Base-by-base conservation (phyloP, 2,329 filamentous ascomycete genomes). In the Bisporella sp. region DNA sequence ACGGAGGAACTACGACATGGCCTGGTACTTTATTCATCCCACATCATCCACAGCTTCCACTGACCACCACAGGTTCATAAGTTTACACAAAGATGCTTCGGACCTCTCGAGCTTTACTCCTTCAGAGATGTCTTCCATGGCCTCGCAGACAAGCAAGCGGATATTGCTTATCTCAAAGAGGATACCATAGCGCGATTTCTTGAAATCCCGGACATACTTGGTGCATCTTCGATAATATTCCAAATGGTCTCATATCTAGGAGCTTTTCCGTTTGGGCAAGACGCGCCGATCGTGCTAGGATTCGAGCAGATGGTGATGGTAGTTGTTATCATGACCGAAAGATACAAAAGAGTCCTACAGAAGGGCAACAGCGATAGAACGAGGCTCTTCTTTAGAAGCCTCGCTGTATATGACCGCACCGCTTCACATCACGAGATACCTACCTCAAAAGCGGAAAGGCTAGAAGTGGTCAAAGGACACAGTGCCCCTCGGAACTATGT, bases 91-190 rank as follows among this genome's bases (percentile, higher is more conserved):
- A 84, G 82, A 61, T 87, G 82, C 68, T 89, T 86, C 67, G 81
- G 81, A 1, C 76, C 82, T 1, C 73, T 89, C 50, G 86, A 90
- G 66, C 71, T 87, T 31, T 87, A 86, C 67, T 87, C 79, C 32
- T 81, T 88, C 67, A 84, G 82, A 59, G 81, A 87, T 63, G 84
- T 88, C 61, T 89, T 89, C 70, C 77, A 76, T 52, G 78, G 74
- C 51, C 79, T 89, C 21, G 82, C 85, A 56, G 84, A 89, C 59
- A 65, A 75, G 12, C 75, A 85, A 61, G 78, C 76, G 45, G 71
- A 74, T 41, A 69, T 87, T 44, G 73, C 73, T 47, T 87, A 87
- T 64, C 76, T 88, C 56, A 86, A 81, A 61, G 84, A 85, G 62
- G 78, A 84, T 47, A 88, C 84, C 8, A 70, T 89, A 57, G 78